A percentile compares a stretch with the other conserved stretches of the same genome.
These are phyloP conservation scores for Aureobasidium sp. DNA, from an alignment of 2,329 filamentous ascomycete genomes.

Conservation along the genomic window DNA sequence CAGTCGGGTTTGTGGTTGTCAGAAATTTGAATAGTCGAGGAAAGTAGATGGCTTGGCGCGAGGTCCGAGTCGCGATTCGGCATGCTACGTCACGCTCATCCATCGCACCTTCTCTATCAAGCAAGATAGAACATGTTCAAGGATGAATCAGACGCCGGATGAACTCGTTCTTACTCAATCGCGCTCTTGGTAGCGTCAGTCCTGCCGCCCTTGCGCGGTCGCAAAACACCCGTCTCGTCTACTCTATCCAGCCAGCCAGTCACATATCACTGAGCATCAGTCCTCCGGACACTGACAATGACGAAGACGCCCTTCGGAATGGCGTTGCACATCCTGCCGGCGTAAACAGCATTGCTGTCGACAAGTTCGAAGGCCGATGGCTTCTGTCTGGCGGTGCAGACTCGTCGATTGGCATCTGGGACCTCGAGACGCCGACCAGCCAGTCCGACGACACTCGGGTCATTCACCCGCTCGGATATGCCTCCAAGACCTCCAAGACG, in stretches of 20 bases:
- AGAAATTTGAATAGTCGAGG: neutral
- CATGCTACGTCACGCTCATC: neutral
- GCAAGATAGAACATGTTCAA: neutral
- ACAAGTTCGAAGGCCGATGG: constrained; percentile 73
- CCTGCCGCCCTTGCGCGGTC: constrained; percentile 56
- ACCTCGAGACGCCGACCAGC: constrained; percentile 56
- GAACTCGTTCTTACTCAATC: constrained; percentile 67
- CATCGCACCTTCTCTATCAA: neutral
- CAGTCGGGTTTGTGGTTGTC: neutral
- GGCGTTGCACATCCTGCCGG: constrained; percentile 64
- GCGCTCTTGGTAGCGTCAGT: constrained; percentile 60
- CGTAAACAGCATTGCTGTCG: constrained; percentile 69
- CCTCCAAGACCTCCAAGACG: constrained; percentile 27
- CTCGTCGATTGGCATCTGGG: constrained; percentile 77
- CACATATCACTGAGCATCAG: constrained; percentile 63
- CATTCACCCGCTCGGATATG: constrained; percentile 40
- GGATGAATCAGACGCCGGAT: constrained; percentile 35
- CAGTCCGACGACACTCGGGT: constrained; percentile 9
- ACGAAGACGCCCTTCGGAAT: constrained; percentile 14
- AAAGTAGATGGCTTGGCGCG: neutral
- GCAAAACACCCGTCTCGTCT: constrained; percentile 57
- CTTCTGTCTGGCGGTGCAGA: constrained; percentile 81
- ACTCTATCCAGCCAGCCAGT: constrained; percentile 58
- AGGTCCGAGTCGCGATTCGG: neutral
- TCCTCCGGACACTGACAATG: constrained; percentile 27